phyloP scores from a whole-genome alignment of 129 eudicot genomes.

The Pulicaria dysenterica region DNA sequence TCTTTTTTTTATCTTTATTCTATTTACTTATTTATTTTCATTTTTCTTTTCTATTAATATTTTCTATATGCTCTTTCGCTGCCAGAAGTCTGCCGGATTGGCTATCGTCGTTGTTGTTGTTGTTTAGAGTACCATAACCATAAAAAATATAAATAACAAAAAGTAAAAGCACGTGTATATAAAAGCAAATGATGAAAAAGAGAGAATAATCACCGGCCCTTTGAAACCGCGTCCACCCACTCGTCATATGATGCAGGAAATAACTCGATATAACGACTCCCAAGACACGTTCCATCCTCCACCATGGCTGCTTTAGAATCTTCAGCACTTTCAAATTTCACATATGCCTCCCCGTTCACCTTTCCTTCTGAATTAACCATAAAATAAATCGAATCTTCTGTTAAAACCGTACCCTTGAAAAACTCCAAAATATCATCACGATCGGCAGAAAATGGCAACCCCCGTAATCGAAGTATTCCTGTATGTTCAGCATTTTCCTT shows the following conservation, averaged over 20 bases:
- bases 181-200: background rate
- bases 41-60: too few species aligned
- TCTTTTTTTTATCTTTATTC: too few species aligned
- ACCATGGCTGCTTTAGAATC: conserved; percentile 90
- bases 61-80: too few species aligned
- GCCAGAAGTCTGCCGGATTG: too few species aligned
- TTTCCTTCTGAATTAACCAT: conserved; percentile 76
- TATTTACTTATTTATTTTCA: too few species aligned
- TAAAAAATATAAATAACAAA: background rate
- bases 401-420: conserved; percentile 65
- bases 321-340: conserved; percentile 81
- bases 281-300: conserved; percentile 81
- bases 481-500: conserved; percentile 72
- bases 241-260: conserved; percentile 81
- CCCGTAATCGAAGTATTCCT: conserved; percentile 79
- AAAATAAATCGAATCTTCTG: conserved; percentile 69
- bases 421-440: conserved; percentile 75
- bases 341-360: conserved; percentile 92
- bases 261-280: conserved; percentile 85
- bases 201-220: conserved; percentile 61
- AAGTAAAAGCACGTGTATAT: background rate
- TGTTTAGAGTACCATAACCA: background rate
- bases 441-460: conserved; percentile 77
- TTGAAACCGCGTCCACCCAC: conserved; percentile 77
- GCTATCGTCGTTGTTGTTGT: too few species aligned